phyloP scores from a whole-genome alignment of 2,329 filamentous ascomycete species.

The Ophiostoma novo-ulmi region DNA sequence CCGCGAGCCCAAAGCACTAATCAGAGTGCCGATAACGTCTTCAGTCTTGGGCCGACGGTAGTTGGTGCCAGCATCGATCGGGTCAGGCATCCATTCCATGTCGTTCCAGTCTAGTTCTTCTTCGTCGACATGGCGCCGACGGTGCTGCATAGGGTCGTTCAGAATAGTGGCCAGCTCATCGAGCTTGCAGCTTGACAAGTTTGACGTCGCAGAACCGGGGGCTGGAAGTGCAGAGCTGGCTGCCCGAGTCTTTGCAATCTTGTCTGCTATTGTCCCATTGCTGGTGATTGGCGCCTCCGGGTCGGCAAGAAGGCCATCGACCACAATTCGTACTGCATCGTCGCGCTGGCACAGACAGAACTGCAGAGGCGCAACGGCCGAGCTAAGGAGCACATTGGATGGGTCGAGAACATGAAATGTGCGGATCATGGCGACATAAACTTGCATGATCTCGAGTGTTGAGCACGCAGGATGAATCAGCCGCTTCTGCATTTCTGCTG shows the following conservation, averaged over 20 bases:
- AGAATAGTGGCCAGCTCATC: constrained; percentile 64
- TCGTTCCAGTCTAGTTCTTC: constrained; percentile 84
- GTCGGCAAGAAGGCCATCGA: constrained; percentile 65
- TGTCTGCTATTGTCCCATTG: constrained; percentile 15
- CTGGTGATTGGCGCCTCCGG: constrained; percentile 39
- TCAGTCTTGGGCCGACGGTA: constrained; percentile 84
- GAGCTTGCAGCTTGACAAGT: constrained; percentile 43
- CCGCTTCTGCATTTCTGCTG: constrained; percentile 57
- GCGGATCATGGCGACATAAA: constrained; percentile 74
- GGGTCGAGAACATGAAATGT: constrained; percentile 71
- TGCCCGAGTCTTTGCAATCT: constrained; percentile 16
- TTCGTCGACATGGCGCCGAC: constrained; percentile 50
- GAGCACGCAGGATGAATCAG: constrained; percentile 71
- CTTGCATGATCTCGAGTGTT: constrained; percentile 68
- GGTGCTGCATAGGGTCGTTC: constrained; percentile 53
- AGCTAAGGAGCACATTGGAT: constrained; percentile 70
- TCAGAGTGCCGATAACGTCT: constrained; percentile 84
- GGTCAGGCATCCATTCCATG: constrained; percentile 88
- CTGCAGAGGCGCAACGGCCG: constrained; percentile 67
- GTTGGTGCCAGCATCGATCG: constrained; percentile 85
- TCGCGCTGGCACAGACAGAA: constrained; percentile 69
- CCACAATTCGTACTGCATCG: constrained; percentile 72
- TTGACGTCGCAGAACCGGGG: not conserved
- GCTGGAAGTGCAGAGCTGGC: not conserved
- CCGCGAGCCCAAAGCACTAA: constrained; percentile 80